These are phyloP conservation scores for Phycomyces blakesleeanus DNA, from an alignment of 192 early-diverging fungal species.

Conservation along the genomic window DNA sequence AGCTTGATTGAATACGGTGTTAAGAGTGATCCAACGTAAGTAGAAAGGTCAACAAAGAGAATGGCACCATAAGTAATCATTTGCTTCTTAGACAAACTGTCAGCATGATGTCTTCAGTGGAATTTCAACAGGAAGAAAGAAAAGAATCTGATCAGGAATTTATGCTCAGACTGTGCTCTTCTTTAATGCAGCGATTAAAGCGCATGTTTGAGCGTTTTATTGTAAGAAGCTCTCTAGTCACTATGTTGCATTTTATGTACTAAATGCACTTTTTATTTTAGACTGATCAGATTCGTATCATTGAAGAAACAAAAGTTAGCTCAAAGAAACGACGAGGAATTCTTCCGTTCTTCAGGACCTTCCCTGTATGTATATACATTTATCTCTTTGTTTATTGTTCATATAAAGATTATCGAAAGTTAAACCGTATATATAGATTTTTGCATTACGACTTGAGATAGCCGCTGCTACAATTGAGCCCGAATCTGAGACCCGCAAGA, in stretches of 20 bases:
- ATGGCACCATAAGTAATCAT: neutral
- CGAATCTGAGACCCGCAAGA: conserved; percentile 62
- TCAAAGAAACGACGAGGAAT: conserved; percentile 85
- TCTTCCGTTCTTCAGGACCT: conserved; percentile 84
- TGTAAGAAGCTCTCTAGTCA: conserved; percentile 22
- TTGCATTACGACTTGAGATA: conserved; percentile 74
- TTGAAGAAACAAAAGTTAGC: conserved; percentile 89
- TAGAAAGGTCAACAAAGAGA: neutral
- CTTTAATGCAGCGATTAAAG: conserved; percentile 60
- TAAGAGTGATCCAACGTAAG: conserved; percentile 68
- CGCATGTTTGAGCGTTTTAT: conserved; percentile 78
- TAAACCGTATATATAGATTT: conserved; percentile 46
- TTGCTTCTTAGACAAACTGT: conserved; percentile 51
- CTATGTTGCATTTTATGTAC: neutral
- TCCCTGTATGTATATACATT: conserved; percentile 64
- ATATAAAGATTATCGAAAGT: neutral
- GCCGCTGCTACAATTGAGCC: conserved; percentile 50
- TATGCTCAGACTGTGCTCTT: conserved; percentile 60
- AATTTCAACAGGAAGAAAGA: conserved; percentile 64
- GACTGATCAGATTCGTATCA: conserved; percentile 83
- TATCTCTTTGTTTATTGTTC: neutral
- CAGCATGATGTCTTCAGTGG: conserved; percentile 81
- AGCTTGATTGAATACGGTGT: conserved; percentile 70
- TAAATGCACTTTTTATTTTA: conserved; percentile 15
- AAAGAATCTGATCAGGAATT: conserved; percentile 72